Percentiles rank a stretch among this genome's conserved stretches.
Conservation (phyloP, 2,329 filamentous ascomycete genomes). For the Verticillium isaacii region DNA sequence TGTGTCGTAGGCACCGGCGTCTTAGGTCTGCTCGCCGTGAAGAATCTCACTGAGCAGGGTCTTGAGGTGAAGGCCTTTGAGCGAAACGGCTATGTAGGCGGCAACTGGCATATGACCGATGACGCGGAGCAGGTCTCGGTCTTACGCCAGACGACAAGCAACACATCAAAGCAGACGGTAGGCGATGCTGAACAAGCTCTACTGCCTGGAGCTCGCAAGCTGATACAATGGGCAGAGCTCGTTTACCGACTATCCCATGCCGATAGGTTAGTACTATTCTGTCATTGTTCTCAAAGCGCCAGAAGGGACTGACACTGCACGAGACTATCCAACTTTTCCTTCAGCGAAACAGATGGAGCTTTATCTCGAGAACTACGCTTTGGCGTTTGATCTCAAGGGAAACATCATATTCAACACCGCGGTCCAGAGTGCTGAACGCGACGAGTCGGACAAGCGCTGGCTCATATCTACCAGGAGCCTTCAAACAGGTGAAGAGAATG, state of each 20-base stretch:
- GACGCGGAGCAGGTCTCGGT: constrained; percentile 5
- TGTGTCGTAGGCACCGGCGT: constrained; percentile 18
- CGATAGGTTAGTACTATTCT: constrained; percentile 24
- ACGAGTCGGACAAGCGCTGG: constrained; percentile 5
- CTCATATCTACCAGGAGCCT: neutral
- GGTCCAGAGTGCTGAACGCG: constrained; percentile 4
- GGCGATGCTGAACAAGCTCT: neutral
- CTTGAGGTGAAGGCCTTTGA: constrained; percentile 10
- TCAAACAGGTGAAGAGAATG: neutral
- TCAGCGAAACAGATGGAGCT: constrained; percentile 22
- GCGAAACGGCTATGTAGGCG: constrained; percentile 8
- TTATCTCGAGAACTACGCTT: constrained; percentile 35
- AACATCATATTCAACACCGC: constrained; percentile 17
- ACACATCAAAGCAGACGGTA: constrained; percentile 9
- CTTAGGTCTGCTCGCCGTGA: constrained; percentile 11
- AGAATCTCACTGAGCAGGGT: constrained; percentile 11
- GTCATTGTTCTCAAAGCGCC: no score
- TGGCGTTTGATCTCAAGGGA: constrained; percentile 28
- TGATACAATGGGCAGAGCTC: neutral
- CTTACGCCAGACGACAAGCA: constrained; percentile 8
- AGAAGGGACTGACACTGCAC: neutral
- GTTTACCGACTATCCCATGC: constrained; percentile 24
- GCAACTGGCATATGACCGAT: constrained; percentile 8
- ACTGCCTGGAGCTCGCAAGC: neutral
- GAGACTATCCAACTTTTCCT: constrained; percentile 22